These are phyloP conservation scores for Coemansia reversa DNA, from an alignment of 192 early-diverging fungal species.

Conservation along the genomic window DNA sequence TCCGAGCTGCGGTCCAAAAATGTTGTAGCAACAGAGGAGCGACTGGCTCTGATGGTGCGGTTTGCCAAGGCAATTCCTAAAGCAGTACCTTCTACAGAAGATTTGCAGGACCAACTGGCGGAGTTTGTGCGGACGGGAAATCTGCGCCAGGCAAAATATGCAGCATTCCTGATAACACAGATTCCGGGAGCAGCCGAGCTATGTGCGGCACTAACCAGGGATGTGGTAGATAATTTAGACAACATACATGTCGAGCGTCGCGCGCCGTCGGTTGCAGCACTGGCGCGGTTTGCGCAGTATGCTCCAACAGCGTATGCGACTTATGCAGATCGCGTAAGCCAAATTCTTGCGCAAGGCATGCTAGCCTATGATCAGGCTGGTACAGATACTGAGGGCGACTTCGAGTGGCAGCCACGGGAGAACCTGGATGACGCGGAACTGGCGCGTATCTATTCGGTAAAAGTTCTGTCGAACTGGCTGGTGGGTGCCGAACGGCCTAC, in stretches of 20 bases:
- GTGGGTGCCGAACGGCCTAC: conserved; percentile 42
- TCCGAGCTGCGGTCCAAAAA: conserved; percentile 23
- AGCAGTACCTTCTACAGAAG: conserved; percentile 36
- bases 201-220: conserved; percentile 57
- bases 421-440: conserved; percentile 53
- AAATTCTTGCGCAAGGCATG: conserved; percentile 61
- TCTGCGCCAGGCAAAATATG: conserved; percentile 65
- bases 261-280: conserved; percentile 52
- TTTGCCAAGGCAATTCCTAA: conserved; percentile 69
- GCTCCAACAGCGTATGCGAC: conserved; percentile 57
- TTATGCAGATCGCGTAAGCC: conserved; percentile 52
- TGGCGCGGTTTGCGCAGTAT: conserved; percentile 66
- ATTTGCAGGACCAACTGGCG: conserved; percentile 47
- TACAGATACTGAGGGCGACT: conserved; percentile 19
- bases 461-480: conserved; percentile 69
- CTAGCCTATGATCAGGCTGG: conserved; percentile 3
- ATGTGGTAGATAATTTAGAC: conserved; percentile 35
- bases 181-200: conserved; percentile 48
- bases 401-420: conserved; percentile 67
- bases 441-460: conserved; percentile 38
- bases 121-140: conserved; percentile 59
- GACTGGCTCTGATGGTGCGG: conserved; percentile 59
- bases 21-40: conserved; percentile 20
- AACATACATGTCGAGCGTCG: conserved; percentile 24
- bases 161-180: conserved; percentile 69